Conservation (phyloP, 257 asterid species). For the Primulina eburnea region DNA sequence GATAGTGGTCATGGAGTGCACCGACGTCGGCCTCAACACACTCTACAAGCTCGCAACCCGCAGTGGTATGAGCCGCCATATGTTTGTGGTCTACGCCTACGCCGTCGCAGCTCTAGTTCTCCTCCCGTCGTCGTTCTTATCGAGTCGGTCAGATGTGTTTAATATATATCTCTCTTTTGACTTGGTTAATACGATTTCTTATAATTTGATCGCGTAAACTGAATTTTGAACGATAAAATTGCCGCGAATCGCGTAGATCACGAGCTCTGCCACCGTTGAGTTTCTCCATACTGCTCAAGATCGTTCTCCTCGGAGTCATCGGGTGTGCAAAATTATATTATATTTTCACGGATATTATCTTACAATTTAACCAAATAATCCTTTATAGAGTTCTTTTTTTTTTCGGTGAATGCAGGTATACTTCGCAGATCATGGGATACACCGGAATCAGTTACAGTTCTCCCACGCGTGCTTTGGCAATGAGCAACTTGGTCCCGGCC, state of each 20-base stretch:
- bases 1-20: conserved; percentile 62
- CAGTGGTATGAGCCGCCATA: conserved; percentile 71
- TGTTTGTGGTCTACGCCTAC: conserved; percentile 72
- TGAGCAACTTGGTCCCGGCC: conserved; percentile 83
- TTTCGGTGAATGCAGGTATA: conserved; percentile 33
- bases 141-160: conserved; percentile 34
- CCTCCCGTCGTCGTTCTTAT: conserved; percentile 63
- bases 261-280: conserved; percentile 51
- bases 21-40: conserved; percentile 77
- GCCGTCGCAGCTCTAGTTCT: conserved; percentile 67
- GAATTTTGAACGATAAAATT: background rate
- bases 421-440: conserved; percentile 66
- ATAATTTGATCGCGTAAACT: background rate
- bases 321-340: conserved; percentile 46
- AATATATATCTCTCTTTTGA: background rate
- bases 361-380: no score
- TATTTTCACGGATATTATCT: no score
- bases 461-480: conserved; percentile 84
- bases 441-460: conserved; percentile 63
- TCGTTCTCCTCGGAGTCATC: conserved; percentile 61
- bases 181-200: background rate
- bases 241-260: conserved; percentile 43
- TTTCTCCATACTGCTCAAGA: conserved; percentile 47
- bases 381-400: background rate
- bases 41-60: conserved; percentile 70